Percentiles rank a stretch among this genome's conserved stretches.
Evolutionary conservation across 225 moss, liverwort and hornwort genomes (phyloP).

Genomic region (Marchantia polymorpha): DNA sequence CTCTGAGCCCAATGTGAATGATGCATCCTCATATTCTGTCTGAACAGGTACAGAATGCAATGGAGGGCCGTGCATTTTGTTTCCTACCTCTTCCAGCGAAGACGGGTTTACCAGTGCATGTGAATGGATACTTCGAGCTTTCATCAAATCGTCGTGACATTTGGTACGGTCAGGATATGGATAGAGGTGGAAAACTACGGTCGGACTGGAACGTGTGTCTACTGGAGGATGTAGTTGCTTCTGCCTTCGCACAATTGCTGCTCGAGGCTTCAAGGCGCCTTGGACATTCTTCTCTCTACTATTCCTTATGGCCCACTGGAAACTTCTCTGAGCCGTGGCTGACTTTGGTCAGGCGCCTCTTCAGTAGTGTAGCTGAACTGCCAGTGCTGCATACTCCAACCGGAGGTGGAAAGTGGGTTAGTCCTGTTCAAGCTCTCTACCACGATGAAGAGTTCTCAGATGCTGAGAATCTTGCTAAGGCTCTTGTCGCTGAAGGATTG

Average conservation of each 20-base stretch:
- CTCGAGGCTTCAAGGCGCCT: conserved; percentile 67
- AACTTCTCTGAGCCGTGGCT: conserved; percentile 75
- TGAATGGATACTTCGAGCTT: conserved; percentile 90
- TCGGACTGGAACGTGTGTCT: conserved; percentile 84
- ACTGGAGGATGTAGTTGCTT: conserved; percentile 80
- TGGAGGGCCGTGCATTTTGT: conserved; percentile 78
- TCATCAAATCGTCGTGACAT: conserved; percentile 92
- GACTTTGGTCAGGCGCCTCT: conserved; percentile 72
- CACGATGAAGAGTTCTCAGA: conserved; percentile 80
- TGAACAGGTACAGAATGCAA: conserved; percentile 49
- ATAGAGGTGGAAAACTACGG: conserved; percentile 76
- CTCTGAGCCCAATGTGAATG: background rate
- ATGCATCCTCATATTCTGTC: background rate
- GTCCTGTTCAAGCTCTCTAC: conserved; percentile 61
- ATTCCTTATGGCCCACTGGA: conserved; percentile 71
- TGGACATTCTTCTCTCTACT: conserved; percentile 54
- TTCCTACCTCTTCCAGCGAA: conserved; percentile 80
- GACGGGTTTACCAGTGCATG: conserved; percentile 80
- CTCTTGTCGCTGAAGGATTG: conserved; percentile 62
- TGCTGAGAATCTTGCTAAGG: conserved; percentile 60
- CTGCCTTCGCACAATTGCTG: conserved; percentile 55
- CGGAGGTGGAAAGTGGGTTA: conserved; percentile 65
- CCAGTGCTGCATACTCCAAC: conserved; percentile 58
- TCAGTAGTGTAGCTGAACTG: conserved; percentile 46
- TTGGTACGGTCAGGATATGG: conserved; percentile 93